Evolutionary conservation across 2,329 filamentous ascomycete genomes (phyloP).

Genomic region (Leptodontidium sp.): DNA sequence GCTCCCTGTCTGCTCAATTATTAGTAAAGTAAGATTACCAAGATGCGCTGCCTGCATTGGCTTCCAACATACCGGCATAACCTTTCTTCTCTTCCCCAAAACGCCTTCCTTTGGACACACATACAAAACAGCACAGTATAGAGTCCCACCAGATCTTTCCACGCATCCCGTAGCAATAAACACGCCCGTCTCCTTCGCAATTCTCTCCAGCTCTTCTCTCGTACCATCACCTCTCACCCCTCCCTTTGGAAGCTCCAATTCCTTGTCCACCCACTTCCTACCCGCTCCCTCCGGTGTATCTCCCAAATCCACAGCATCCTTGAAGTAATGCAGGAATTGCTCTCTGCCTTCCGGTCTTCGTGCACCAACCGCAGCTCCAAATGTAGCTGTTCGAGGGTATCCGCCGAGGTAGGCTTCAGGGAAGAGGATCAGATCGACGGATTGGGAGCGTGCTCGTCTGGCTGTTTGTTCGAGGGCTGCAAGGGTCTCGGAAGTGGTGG

Average conservation of each 20-base stretch:
- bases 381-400: constrained; percentile 83
- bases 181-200: constrained; percentile 80
- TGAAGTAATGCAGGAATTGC: constrained; percentile 84
- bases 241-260: constrained; percentile 54
- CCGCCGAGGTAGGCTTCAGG: constrained; percentile 93
- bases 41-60: not conserved
- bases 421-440: constrained; percentile 78
- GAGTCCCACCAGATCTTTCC: constrained; percentile 79
- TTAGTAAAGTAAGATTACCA: constrained; percentile 14
- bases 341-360: constrained; percentile 76
- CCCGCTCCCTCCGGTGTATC: constrained; percentile 78
- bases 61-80: constrained; percentile 73
- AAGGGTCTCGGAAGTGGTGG: constrained; percentile 65
- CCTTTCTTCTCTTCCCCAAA: constrained; percentile 87
- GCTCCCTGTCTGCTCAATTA: constrained; percentile 64
- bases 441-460: constrained; percentile 62
- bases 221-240: constrained; percentile 74
- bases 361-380: constrained; percentile 77
- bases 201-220: constrained; percentile 78
- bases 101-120: constrained; percentile 77
- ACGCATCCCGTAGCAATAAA: constrained; percentile 84
- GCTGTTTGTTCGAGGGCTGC: constrained; percentile 70
- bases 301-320: constrained; percentile 80
- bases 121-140: constrained; percentile 87
- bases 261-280: constrained; percentile 50